phyloP scores from a whole-genome alignment of 2,329 filamentous ascomycete species.

The Zalaria sp. region DNA sequence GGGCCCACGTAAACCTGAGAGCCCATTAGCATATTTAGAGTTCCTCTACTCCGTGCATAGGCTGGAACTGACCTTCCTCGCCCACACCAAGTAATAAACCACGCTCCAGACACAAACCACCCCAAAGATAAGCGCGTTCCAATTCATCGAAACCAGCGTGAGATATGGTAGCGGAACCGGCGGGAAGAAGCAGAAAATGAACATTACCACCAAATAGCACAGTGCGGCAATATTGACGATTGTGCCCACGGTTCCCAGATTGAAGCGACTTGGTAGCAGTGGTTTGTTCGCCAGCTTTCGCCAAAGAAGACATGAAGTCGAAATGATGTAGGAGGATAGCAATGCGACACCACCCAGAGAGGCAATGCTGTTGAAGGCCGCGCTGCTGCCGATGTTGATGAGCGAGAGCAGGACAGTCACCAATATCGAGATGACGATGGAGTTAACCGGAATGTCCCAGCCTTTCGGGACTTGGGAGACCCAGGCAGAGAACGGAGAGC shows the following conservation, averaged over 20 bases:
- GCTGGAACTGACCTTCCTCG: neutral
- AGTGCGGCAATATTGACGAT: conserved; percentile 19
- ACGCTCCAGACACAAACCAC: conserved; percentile 1
- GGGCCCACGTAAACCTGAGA: too few relatives aligned
- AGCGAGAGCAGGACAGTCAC: conserved; percentile 17
- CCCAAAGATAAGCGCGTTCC: conserved; percentile 12
- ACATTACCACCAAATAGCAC: conserved; percentile 15
- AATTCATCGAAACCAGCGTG: conserved; percentile 4
- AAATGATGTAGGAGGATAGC: conserved; percentile 14
- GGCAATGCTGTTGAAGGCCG: conserved; percentile 26
- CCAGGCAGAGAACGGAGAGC: conserved; percentile 19
- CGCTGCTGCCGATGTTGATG: conserved; percentile 21
- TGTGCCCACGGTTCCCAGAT: conserved; percentile 18
- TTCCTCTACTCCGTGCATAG: too few relatives aligned
- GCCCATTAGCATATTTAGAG: too few relatives aligned
- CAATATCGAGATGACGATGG: conserved; percentile 12
- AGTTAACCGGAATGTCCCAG: conserved; percentile 12
- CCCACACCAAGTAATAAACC: conserved; percentile 1
- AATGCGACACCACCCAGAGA: conserved; percentile 23
- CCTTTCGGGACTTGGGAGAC: conserved; percentile 9
- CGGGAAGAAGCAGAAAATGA: conserved; percentile 23
- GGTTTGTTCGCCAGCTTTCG: conserved; percentile 16
- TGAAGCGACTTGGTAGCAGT: conserved; percentile 16
- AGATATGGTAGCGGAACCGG: conserved; percentile 10
- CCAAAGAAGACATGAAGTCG: conserved; percentile 13